phyloP scores from a whole-genome alignment of 495 filamentous ascomycete genomes.

The Annulohypoxylon stygium region DNA sequence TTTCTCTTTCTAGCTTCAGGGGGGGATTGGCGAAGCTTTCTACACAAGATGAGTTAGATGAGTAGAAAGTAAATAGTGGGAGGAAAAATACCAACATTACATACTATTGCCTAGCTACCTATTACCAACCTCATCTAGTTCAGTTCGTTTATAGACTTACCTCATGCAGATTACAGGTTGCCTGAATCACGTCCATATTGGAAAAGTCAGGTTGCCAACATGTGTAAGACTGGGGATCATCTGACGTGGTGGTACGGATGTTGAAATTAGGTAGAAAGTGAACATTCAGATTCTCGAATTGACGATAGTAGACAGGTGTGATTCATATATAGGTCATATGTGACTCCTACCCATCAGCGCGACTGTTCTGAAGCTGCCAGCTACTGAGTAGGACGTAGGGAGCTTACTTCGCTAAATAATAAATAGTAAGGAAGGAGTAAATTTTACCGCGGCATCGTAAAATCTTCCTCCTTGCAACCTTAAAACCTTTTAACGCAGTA shows the following conservation, averaged over 20 bases:
- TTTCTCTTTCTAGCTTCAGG: not conserved
- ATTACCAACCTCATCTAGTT: no score
- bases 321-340: no score
- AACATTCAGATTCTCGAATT: no score
- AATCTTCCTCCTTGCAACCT: not conserved
- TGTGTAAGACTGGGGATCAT: not conserved
- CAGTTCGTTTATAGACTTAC: not conserved
- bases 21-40: not conserved
- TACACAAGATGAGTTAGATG: not conserved
- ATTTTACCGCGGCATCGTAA: not conserved
- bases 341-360: no score
- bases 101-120: no score
- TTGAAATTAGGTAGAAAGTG: no score
- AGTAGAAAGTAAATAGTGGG: no score
- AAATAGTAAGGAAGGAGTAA: not conserved
- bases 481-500: not conserved
- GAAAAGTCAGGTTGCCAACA: not conserved
- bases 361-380: no score
- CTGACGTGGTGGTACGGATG: not conserved
- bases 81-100: not conserved
- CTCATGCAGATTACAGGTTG: not conserved
- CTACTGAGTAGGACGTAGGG: no score
- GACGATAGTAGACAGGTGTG: no score
- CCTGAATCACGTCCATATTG: not conserved
- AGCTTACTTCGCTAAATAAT: not conserved